Conservation (phyloP, 1,139 yeast species). For the Taphrina confusa region DNA sequence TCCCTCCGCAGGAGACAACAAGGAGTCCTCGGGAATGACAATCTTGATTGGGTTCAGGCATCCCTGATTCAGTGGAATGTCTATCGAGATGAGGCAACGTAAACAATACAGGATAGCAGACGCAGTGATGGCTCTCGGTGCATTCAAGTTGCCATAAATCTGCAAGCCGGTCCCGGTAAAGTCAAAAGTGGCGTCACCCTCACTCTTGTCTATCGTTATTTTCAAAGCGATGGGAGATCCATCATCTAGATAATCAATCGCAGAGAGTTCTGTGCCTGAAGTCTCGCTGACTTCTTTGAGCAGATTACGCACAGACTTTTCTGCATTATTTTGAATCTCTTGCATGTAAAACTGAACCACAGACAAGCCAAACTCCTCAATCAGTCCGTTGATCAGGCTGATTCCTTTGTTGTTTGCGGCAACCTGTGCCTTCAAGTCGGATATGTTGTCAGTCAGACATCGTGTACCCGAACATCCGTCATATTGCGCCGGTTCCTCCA, state of each 20-base stretch:
- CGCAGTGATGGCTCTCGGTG: constrained; percentile 67
- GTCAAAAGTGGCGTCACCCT: constrained; percentile 59
- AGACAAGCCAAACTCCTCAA: constrained; percentile 55
- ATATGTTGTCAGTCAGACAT: constrained; percentile 59
- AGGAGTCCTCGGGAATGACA: constrained; percentile 65
- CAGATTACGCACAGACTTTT: constrained; percentile 54
- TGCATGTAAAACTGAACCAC: constrained; percentile 62
- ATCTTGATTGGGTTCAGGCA: constrained; percentile 71
- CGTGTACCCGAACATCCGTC: constrained; percentile 67
- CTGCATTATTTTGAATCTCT: constrained; percentile 64
- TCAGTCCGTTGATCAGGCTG: constrained; percentile 53
- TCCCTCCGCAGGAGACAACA: constrained; percentile 68
- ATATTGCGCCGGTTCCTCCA: constrained; percentile 55
- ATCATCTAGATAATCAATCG: constrained; percentile 62
- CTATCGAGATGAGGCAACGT: constrained; percentile 70
- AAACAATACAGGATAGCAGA: constrained; percentile 71
- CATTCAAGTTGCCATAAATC: constrained; percentile 59
- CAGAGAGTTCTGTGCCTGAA: constrained; percentile 49
- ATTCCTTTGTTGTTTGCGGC: constrained; percentile 70
- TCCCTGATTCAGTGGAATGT: constrained; percentile 83
- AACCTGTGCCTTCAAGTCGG: constrained; percentile 66
- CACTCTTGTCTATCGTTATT: constrained; percentile 51
- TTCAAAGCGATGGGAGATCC: constrained; percentile 57
- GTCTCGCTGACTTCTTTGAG: constrained; percentile 48
- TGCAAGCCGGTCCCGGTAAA: constrained; percentile 64